Base-by-base conservation (phyloP, 345 rosid species). In the Populus tremula region DNA sequence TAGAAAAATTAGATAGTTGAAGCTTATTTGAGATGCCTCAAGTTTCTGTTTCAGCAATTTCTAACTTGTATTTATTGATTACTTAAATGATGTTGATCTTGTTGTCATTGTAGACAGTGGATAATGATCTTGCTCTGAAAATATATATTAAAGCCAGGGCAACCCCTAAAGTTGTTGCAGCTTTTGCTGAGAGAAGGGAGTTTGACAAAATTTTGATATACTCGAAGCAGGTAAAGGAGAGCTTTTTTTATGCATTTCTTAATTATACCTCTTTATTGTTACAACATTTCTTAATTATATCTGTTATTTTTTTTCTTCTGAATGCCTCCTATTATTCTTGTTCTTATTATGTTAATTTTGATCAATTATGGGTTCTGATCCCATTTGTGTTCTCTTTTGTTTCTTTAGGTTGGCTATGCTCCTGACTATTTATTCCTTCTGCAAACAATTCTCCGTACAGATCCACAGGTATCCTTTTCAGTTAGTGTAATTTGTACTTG, bases 381-480 rank as follows among this genome's bases (percentile, higher is more conserved):
- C 23, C 5, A 25, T 29, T 41, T 38, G 31, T 36, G 67, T 4
- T 16, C 27, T 23, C 21, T 63, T 63, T 23, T 71, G 53, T 80
- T 80, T 76, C 68, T 49, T 17, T 20, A 96, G 99, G 97, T 92
- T 89, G 97, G 97, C 79, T 92, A 96, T 82, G 87, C 97, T 47
- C 99, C 99, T 77, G 99, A 96, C 83, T 96, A 96, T 85, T 59
- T 96, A 87, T 94, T 96, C 86, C 98, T 96, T 79, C 89, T 96
- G 84, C 99, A 96, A 94, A 94, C 99, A 69, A 96, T 96, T 79
- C 95, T 96, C 54, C 97, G 99, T 68, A 41, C 98, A 45, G 99
- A 96, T 87, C 97, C 99, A 75, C 98, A 96, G 98, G 99, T 95
- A 77, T 21, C 6, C 35, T 1, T 39, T 18, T 21, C 45, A n/a